A percentile compares a stretch with the other conserved stretches of the same genome.
Conservation (phyloP, 106 monocot species). For the Dendrobium catenatum region DNA sequence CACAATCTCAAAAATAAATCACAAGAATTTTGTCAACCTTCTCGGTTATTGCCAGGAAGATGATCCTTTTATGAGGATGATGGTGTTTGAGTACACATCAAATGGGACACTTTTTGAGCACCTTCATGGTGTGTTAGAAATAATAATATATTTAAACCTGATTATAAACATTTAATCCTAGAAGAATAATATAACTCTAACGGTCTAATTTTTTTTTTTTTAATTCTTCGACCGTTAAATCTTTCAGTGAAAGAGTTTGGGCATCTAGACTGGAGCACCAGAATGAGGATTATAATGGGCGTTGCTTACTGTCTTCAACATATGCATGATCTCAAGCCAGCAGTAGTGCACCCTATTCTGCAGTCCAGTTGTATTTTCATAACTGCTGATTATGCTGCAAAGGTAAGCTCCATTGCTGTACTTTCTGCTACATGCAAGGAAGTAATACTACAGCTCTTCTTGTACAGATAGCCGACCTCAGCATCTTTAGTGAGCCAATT, state of each 20-base stretch:
- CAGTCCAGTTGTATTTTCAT: constrained; percentile 52
- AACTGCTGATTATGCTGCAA: constrained; percentile 89
- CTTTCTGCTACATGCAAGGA: neutral
- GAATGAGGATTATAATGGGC: constrained; percentile 95
- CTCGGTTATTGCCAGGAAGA: constrained; percentile 91
- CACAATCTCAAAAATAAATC: constrained; percentile 68
- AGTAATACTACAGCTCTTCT: neutral
- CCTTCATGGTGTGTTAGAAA: constrained; percentile 66
- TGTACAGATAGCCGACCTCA: constrained; percentile 37
- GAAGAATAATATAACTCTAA: neutral
- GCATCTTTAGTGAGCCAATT: constrained; percentile 39
- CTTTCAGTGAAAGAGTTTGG: constrained; percentile 80
- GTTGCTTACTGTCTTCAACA: constrained; percentile 80
- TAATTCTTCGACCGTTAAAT: neutral
- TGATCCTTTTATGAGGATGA: constrained; percentile 88
- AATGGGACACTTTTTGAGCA: constrained; percentile 85
- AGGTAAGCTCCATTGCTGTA: constrained; percentile 34
- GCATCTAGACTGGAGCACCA: constrained; percentile 76
- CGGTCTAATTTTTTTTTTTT: neutral
- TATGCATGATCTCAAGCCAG: constrained; percentile 83
- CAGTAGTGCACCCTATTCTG: constrained; percentile 50
- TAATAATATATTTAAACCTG: neutral
- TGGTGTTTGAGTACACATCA: constrained; percentile 87
- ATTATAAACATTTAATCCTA: neutral
- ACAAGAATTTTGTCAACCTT: constrained; percentile 96